Evolutionary conservation across 805 yeast genomes (phyloP), one percentile per base, ranked within the genome.

Genomic region (Metschnikowia henanensis): DNA sequence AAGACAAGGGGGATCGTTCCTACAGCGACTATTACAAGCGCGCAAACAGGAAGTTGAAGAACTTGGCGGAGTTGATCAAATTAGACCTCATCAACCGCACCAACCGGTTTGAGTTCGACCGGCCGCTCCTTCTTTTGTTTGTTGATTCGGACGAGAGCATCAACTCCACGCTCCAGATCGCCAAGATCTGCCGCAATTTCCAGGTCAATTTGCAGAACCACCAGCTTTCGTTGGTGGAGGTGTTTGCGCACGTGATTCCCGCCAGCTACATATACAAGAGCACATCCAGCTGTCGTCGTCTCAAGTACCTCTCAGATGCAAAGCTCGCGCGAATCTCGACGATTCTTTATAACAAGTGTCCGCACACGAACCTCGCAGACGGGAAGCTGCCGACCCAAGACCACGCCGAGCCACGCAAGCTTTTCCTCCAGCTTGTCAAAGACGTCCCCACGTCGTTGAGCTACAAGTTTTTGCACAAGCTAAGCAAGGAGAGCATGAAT

Each of bases 261-360:
- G 57, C 62, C 5, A 41, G 53, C 6, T 52, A 56, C 28, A 38
- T 69, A 5, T 52, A 61, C 21, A 64, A 60, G 41, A 51, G 53
- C 35, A 17, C 42, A 9, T 43, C 52, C 1, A 44, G 41, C 19
- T 22, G 17, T n/a, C 37, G 39, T 18, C 41, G 52, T 16, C 40
- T 61, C 21, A 61, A 57, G 46, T 54, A 64, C 38, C 47, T 69
- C 13, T 62, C 73, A 10, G 64, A 60, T 39, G 58, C 60, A 29
- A 66, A 66, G 29, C 56, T 76, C 16, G 62, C 75, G 3, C 72
- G 67, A 38, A 44, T 83, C 3, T 70, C 85, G 6, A 60, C 81
- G 53, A 70, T 74, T 17, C 62, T 85, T 2, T 86, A 83, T 62
- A 83, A 83, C 55, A 64, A 73, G 35, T 70, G 86, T 46, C 83